Percentiles rank a stretch among this genome's conserved stretches.
Conservation (phyloP, 2,329 filamentous ascomycete species). For the Leptographium wingfieldii region DNA sequence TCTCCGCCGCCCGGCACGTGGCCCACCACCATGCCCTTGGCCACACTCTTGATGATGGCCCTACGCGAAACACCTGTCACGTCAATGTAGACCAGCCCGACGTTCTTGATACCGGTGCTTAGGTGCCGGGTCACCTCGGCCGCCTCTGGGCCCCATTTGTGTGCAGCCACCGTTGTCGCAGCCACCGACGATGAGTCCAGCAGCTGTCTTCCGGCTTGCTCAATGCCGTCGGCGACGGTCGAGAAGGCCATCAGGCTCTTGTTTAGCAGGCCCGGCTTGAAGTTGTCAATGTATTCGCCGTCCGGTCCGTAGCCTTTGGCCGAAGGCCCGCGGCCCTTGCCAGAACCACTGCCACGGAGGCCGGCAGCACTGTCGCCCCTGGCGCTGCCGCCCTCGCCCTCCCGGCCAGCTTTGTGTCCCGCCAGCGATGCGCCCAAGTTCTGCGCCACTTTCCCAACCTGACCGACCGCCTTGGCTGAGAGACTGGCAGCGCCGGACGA, state of each 20-base stretch:
- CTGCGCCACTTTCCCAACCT: slow-evolving; percentile 73
- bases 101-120: slow-evolving; percentile 84
- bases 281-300: slow-evolving; percentile 49
- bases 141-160: slow-evolving; percentile 79
- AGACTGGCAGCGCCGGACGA: slow-evolving; percentile 67
- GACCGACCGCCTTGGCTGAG: slow-evolving; percentile 75
- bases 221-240: slow-evolving; percentile 86
- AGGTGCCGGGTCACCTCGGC: slow-evolving; percentile 63
- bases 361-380: not conserved
- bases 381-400: not conserved
- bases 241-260: slow-evolving; percentile 95
- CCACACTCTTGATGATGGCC: slow-evolving; percentile 86
- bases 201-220: slow-evolving; percentile 70
- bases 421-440: slow-evolving; percentile 71
- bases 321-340: slow-evolving; percentile 31
- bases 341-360: not conserved
- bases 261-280: slow-evolving; percentile 88
- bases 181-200: slow-evolving; percentile 62
- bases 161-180: slow-evolving; percentile 77
- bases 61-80: slow-evolving; percentile 82
- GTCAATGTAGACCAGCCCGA: slow-evolving; percentile 94
- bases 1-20: slow-evolving; percentile 63
- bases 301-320: slow-evolving; percentile 55
- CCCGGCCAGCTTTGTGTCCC: slow-evolving; percentile 7
- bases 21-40: slow-evolving; percentile 90